Evolutionary conservation across 768 basidiomycete species (phyloP).

Genomic region (Krasilnikovozyma curviuscula): DNA sequence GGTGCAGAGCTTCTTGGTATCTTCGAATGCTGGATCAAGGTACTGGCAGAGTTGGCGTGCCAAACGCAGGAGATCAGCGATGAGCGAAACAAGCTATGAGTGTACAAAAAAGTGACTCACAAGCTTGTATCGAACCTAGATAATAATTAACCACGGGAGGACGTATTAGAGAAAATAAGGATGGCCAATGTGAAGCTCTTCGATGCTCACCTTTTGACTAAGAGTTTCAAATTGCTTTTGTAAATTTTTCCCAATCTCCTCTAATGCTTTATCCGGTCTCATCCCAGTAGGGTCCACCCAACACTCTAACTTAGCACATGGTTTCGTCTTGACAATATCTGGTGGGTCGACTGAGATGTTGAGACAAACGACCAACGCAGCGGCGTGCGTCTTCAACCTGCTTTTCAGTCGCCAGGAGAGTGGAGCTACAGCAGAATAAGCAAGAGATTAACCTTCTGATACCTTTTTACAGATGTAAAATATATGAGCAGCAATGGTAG

Average conservation of each 20-base stretch:
- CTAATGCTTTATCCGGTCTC: slow-evolving; percentile 56
- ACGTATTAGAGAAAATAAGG: too few species aligned
- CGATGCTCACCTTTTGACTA: slow-evolving; percentile 76
- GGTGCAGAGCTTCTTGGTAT: slow-evolving; percentile 68
- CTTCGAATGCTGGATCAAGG: slow-evolving; percentile 85
- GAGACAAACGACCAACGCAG: slow-evolving; percentile 64
- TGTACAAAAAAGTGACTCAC: slow-evolving; percentile 14
- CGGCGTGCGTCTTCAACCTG: slow-evolving; percentile 78
- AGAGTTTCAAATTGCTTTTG: slow-evolving; percentile 91
- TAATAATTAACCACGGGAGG: too few species aligned
- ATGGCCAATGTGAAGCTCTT: too few species aligned
- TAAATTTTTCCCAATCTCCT: slow-evolving; percentile 32
- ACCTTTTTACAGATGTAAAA: neutral
- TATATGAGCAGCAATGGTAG: slow-evolving; percentile 4
- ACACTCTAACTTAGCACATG: slow-evolving; percentile 82
- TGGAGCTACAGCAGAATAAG: neutral
- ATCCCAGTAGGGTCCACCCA: slow-evolving; percentile 94
- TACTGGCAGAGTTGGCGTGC: slow-evolving; percentile 31
- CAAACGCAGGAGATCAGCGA: neutral
- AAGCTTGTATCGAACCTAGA: slow-evolving; percentile 77
- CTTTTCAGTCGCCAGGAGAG: slow-evolving; percentile 57
- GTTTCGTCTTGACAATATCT: slow-evolving; percentile 89
- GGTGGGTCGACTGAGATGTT: slow-evolving; percentile 97
- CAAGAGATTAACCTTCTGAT: neutral
- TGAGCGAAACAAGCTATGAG: neutral